Evolutionary conservation across 768 basidiomycete species (phyloP).

Genomic region (Pleurotus cornucopiae): DNA sequence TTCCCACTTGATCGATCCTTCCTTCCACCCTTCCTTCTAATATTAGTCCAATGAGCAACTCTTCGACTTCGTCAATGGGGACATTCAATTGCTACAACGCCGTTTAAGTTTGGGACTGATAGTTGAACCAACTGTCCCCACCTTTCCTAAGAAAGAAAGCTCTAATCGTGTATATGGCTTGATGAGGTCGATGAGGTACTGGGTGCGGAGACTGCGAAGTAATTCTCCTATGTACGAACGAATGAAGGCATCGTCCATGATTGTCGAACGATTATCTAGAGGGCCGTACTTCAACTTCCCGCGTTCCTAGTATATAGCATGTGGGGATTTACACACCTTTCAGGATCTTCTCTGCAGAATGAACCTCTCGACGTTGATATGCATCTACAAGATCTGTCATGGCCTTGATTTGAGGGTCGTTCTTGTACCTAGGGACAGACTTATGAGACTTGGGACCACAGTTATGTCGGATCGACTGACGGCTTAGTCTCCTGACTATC

Average conservation of each 20-base stretch:
- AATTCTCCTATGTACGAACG: constrained; percentile 95
- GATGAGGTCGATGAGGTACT: constrained; percentile 96
- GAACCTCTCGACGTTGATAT: constrained; percentile 94
- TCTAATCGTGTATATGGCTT: constrained; percentile 96
- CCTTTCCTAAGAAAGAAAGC: constrained; percentile 89
- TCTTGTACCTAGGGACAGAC: constrained; percentile 68
- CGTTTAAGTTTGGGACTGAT: background rate
- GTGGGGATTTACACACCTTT: constrained; percentile 47
- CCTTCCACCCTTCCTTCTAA: constrained; percentile 97
- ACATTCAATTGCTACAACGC: constrained; percentile 85
- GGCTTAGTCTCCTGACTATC: constrained; percentile 99
- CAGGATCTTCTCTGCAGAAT: constrained; percentile 94
- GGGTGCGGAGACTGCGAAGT: constrained; percentile 87
- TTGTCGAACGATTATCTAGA: constrained; percentile 87
- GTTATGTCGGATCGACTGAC: constrained; percentile 28
- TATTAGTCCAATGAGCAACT: constrained; percentile 88
- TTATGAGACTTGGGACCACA: background rate
- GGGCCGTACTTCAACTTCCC: constrained; percentile 58
- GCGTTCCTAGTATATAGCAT: constrained; percentile 56
- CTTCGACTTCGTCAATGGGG: constrained; percentile 88
- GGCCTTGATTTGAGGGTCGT: constrained; percentile 92
- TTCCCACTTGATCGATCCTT: constrained; percentile 93
- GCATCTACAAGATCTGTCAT: constrained; percentile 98
- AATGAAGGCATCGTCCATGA: constrained; percentile 96
- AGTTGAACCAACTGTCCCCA: constrained; percentile 21